These are phyloP conservation scores for Pseudogymnoascus sp. DNA, from an alignment of 2,329 filamentous ascomycete genomes.

Conservation along the genomic window DNA sequence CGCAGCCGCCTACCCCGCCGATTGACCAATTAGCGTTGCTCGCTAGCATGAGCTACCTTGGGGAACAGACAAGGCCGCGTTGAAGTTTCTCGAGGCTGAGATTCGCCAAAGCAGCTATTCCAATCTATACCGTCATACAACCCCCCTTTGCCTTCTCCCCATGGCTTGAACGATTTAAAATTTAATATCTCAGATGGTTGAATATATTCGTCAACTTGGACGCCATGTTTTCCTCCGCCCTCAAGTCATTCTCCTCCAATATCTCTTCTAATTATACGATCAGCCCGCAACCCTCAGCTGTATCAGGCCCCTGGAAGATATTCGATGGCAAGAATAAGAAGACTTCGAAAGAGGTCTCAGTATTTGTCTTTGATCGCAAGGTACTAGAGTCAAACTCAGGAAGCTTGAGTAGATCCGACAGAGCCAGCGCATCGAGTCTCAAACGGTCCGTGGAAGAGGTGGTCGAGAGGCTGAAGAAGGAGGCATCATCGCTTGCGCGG, in stretches of 20 bases:
- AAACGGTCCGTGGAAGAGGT: slow-evolving; percentile 85
- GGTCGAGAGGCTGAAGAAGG: slow-evolving; percentile 81
- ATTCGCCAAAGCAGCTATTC: neutral
- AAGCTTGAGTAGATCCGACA: slow-evolving; percentile 47
- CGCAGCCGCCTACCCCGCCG: neutral
- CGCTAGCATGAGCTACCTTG: slow-evolving; percentile 5
- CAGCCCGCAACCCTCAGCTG: slow-evolving; percentile 64
- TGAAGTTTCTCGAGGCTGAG: slow-evolving; percentile 6
- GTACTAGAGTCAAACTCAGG: slow-evolving; percentile 62
- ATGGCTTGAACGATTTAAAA: neutral
- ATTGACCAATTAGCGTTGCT: slow-evolving; percentile 1
- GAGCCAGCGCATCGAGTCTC: slow-evolving; percentile 51
- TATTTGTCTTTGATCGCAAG: slow-evolving; percentile 93
- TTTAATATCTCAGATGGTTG: slow-evolving; percentile 5
- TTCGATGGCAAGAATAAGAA: slow-evolving; percentile 97
- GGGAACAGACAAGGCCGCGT: slow-evolving; percentile 2
- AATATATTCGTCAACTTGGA: slow-evolving; percentile 1
- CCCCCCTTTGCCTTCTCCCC: neutral
- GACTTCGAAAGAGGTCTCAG: slow-evolving; percentile 77
- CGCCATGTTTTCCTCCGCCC: slow-evolving; percentile 82
- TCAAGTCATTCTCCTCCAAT: slow-evolving; percentile 91
- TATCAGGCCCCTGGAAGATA: slow-evolving; percentile 91
- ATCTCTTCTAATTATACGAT: slow-evolving; percentile 89
- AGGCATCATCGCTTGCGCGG: slow-evolving; percentile 80
- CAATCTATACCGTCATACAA: neutral